Percentiles rank a stretch among this genome's conserved stretches.
Conservation (phyloP, 2,329 filamentous ascomycete genomes). For the Talaromyces sp. region DNA sequence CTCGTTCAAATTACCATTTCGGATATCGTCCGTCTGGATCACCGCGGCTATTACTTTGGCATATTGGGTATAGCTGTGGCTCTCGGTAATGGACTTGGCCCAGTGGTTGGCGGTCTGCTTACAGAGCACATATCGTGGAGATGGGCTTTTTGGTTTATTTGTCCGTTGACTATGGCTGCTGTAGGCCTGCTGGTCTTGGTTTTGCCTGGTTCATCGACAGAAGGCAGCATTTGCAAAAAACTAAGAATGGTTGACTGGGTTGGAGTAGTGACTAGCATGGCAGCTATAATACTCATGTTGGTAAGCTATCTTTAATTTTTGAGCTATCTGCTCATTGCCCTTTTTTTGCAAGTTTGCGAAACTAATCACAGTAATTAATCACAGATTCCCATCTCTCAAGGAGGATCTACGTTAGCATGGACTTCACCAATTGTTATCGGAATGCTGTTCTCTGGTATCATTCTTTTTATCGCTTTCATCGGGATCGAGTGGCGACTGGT, state of each 20-base stretch:
- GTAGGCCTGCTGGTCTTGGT: neutral
- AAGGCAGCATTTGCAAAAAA: neutral
- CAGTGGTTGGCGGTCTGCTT: conserved; percentile 31
- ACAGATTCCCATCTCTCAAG: conserved; percentile 12
- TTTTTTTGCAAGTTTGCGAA: conserved; percentile 5
- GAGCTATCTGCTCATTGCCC: neutral
- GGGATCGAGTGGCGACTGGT: conserved; percentile 8
- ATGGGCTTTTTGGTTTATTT: conserved; percentile 22
- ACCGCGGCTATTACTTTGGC: conserved; percentile 48
- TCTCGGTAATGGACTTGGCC: conserved; percentile 39
- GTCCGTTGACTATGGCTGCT: neutral
- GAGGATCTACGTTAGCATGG: conserved; percentile 13
- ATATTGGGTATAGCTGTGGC: conserved; percentile 29
- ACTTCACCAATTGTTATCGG: neutral
- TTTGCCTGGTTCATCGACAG: no score
- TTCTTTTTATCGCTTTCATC: conserved; percentile 7
- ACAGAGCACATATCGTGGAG: conserved; percentile 29
- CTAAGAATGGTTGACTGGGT: conserved; percentile 13
- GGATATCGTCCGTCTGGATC: conserved; percentile 53
- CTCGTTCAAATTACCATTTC: conserved; percentile 55
- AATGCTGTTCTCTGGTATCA: neutral
- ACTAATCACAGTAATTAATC: no score
- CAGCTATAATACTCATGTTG: neutral
- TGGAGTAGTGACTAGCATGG: conserved; percentile 11
- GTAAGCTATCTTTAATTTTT: no score